phyloP scores from a whole-genome alignment of 2,329 filamentous ascomycete species.

The Aspergillus floridensis region DNA sequence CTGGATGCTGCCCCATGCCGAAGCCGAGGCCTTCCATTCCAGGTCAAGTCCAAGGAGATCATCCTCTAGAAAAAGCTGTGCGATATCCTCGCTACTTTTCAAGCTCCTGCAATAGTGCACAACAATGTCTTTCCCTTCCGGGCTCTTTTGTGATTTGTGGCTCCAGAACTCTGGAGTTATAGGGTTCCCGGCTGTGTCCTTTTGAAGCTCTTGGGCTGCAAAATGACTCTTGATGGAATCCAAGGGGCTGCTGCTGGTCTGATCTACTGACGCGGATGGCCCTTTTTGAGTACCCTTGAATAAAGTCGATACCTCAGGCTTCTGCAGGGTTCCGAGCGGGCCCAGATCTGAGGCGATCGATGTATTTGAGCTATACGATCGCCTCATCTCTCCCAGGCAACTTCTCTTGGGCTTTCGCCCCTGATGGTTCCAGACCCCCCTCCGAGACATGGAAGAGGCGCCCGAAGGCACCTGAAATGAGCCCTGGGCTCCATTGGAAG shows the following conservation, averaged over 20 bases:
- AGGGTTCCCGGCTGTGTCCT: background rate
- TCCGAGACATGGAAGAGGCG: background rate
- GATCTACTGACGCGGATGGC: background rate
- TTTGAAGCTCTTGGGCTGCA: background rate
- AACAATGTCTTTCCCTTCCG: conserved; percentile 53
- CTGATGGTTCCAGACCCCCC: background rate
- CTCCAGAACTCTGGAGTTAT: conserved; percentile 30
- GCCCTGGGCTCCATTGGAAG: background rate
- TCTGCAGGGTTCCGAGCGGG: background rate
- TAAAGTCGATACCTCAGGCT: background rate
- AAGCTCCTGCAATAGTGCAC: conserved; percentile 76
- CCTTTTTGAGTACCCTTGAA: background rate
- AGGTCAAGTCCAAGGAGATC: conserved; percentile 82
- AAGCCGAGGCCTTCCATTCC: conserved; percentile 68
- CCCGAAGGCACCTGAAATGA: background rate
- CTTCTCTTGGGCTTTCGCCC: background rate
- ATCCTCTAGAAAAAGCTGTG: conserved; percentile 65
- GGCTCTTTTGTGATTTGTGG: conserved; percentile 47
- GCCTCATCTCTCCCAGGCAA: background rate
- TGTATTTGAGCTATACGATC: conserved; percentile 2
- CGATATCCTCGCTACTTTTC: conserved; percentile 64
- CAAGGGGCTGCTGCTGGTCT: background rate
- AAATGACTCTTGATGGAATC: background rate
- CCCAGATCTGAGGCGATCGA: background rate
- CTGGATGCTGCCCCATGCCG: conserved; percentile 52